phyloP scores from a whole-genome alignment of 2,329 filamentous ascomycete genomes.

The Triangularia verruculosa region DNA sequence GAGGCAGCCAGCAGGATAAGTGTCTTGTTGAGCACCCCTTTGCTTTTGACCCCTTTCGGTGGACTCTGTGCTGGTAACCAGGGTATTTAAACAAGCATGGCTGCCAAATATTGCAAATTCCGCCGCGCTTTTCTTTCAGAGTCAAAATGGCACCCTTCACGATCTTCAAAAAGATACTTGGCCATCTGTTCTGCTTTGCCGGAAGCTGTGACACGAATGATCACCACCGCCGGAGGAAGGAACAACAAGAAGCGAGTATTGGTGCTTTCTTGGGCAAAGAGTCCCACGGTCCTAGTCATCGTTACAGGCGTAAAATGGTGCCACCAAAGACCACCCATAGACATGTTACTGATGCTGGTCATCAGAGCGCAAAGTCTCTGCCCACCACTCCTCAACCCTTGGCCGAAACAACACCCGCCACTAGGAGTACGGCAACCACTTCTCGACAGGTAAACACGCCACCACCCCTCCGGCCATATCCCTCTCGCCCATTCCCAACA shows the following conservation, averaged over 20 bases:
- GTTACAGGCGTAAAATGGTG: not conserved
- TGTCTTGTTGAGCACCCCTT: not conserved
- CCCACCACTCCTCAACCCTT: not conserved
- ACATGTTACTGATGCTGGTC: not conserved
- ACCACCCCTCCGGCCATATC: not conserved
- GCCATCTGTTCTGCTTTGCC: not conserved
- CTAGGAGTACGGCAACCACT: not conserved
- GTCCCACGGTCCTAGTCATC: not conserved
- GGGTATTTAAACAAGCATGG: not conserved
- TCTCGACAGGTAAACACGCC: not conserved
- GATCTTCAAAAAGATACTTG: not conserved
- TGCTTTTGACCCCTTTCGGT: no score
- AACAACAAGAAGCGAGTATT: not conserved
- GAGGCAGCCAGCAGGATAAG: not conserved
- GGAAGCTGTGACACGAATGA: not conserved
- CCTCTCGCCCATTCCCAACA: not conserved
- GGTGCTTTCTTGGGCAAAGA: not conserved
- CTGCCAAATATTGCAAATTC: not conserved
- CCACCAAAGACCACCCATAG: not conserved
- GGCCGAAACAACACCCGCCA: not conserved
- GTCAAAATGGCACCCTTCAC: not conserved
- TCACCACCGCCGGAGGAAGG: not conserved
- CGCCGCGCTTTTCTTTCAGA: not conserved
- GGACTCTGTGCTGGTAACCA: not conserved
- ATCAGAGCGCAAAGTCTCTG: not conserved